These are phyloP conservation scores for Hirschioporus abietinus DNA, from an alignment of 768 basidiomycete species.

Conservation along the genomic window DNA sequence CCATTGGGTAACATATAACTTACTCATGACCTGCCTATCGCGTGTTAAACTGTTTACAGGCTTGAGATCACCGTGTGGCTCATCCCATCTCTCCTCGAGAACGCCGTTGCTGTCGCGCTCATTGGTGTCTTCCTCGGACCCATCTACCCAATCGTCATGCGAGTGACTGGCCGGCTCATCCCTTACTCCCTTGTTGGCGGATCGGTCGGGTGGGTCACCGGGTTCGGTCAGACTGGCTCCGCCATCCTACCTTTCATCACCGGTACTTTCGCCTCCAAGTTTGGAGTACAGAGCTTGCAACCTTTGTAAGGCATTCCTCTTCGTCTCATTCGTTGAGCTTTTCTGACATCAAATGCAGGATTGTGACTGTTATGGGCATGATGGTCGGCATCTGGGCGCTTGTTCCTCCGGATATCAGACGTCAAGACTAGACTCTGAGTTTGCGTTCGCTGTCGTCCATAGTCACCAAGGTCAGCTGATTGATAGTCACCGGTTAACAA, in stretches of 20 bases:
- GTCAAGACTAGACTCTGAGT: not conserved
- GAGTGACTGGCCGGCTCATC: conserved; percentile 12
- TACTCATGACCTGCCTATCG: not conserved
- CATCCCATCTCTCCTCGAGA: conserved; percentile 57
- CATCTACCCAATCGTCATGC: conserved; percentile 54
- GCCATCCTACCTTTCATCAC: conserved; percentile 16
- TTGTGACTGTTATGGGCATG: conserved; percentile 3
- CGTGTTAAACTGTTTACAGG: conserved; percentile 23
- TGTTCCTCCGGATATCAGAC: not conserved
- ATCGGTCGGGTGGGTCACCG: conserved; percentile 14
- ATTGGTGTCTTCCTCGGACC: conserved; percentile 70
- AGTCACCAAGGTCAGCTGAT: too few relatives aligned
- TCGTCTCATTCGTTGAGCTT: not conserved
- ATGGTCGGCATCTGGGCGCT: conserved; percentile 6
- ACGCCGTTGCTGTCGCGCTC: conserved; percentile 58
- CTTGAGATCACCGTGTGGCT: conserved; percentile 68
- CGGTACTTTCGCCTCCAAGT: conserved; percentile 12
- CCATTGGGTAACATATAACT: conserved; percentile 15
- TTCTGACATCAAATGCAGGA: not conserved
- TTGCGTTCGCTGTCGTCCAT: too few relatives aligned
- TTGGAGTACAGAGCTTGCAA: conserved; percentile 15
- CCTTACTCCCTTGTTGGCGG: conserved; percentile 10
- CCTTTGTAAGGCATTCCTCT: conserved; percentile 12
- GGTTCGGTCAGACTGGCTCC: conserved; percentile 14
- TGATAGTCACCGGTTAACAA: too few relatives aligned